phyloP scores from a whole-genome alignment of 2,329 filamentous ascomycete species.

The Aspergillus luchuensis region DNA sequence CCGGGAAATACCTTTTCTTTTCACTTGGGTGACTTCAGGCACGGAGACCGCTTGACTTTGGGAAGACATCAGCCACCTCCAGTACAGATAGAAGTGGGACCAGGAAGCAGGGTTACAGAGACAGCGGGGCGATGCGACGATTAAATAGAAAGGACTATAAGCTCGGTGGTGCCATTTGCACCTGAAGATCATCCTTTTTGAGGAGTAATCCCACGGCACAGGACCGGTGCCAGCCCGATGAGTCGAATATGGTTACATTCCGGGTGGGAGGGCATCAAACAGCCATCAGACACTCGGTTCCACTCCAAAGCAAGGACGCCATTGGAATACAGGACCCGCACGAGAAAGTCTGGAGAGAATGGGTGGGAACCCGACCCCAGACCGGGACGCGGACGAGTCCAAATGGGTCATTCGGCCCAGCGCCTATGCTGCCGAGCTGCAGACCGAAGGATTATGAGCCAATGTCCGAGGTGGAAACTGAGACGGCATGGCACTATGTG shows the following conservation, averaged over 20 bases:
- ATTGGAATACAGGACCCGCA: not conserved
- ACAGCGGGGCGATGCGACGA: not conserved
- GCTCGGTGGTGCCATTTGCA: not conserved
- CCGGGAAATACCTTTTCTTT: not conserved
- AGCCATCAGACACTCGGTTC: not conserved
- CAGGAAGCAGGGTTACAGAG: not conserved
- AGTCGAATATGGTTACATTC: conserved; percentile 26
- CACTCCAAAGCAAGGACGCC: not conserved
- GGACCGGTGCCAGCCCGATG: conserved; percentile 1
- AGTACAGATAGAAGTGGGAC: not conserved
- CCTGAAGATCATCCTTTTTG: conserved; percentile 9
- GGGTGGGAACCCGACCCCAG: not conserved
- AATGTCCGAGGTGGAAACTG: not conserved
- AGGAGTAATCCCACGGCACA: conserved; percentile 2
- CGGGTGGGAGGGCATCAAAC: conserved; percentile 19
- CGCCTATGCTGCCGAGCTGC: not conserved
- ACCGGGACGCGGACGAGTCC: not conserved
- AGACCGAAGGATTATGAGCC: not conserved
- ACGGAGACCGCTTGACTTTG: not conserved
- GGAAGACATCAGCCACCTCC: not conserved
- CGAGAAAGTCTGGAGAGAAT: conserved; percentile 2
- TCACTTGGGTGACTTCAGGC: not conserved
- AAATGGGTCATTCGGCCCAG: not conserved
- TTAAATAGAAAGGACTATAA: not conserved
- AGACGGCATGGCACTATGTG: not conserved